phyloP scores from a whole-genome alignment of 108 stramenopile species.

The Seminavis robusta region DNA sequence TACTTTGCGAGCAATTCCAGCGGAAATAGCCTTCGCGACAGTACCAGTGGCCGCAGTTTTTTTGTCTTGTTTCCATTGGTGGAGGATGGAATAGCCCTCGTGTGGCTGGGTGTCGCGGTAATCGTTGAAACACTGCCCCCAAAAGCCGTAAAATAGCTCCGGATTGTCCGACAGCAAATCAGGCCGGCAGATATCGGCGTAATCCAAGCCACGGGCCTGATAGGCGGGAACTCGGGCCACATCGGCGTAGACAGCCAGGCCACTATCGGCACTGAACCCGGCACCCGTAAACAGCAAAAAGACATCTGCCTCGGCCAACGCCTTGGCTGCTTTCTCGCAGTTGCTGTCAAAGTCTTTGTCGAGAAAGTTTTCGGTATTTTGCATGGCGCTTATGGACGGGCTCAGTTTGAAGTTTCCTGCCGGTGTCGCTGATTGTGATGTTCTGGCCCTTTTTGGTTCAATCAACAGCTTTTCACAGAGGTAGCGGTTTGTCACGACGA shows the following conservation, averaged over 20 bases:
- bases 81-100: constrained; percentile 42
- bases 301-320: constrained; percentile 23
- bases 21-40: too few relatives aligned
- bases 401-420: too few relatives aligned
- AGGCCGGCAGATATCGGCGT: constrained; percentile 41
- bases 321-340: constrained; percentile 31
- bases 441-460: too few relatives aligned
- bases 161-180: constrained; percentile 19
- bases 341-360: too few relatives aligned
- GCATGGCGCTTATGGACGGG: too few relatives aligned
- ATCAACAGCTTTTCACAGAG: too few relatives aligned
- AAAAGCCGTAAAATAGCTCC: constrained; percentile 37
- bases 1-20: too few relatives aligned
- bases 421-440: too few relatives aligned
- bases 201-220: constrained; percentile 8
- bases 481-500: too few relatives aligned
- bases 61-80: too few relatives aligned
- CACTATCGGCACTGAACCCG: constrained; percentile 50
- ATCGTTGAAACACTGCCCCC: constrained; percentile 35
- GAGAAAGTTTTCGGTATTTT: too few relatives aligned
- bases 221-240: constrained; percentile 6
- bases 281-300: constrained; percentile 53
- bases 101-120: constrained; percentile 43
- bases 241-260: constrained; percentile 39
- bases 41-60: too few relatives aligned